Evolutionary conservation across 192 early-diverging fungal genomes (phyloP), one percentile per base, ranked within the genome.

Genomic region (Umbelopsis isabellina): DNA sequence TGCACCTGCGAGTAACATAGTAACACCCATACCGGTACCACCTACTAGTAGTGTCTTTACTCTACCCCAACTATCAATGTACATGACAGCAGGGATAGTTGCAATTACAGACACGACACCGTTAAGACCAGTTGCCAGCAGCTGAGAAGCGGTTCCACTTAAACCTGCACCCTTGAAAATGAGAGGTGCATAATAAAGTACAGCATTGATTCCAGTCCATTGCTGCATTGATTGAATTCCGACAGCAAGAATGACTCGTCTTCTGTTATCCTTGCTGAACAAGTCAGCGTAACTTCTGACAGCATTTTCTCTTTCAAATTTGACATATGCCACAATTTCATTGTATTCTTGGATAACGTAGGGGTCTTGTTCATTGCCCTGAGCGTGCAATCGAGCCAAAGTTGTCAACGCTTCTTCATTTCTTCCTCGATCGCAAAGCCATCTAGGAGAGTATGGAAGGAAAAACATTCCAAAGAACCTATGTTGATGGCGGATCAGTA

Each of bases 361-460:
- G 5, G 84, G 75, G 33, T 85, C 84, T 41, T 73, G 66, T 21
- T 84, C 65, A 16, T 87, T 83, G 7, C 68, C 70, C 18, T 85
- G 80, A 20, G 90, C 80, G 23, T 92, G 88, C 73, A 94, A 75
- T n/a, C 85, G 74, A 7, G 89, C 88, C 15, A 96, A 72, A 2
- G 92, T 90, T 9, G 51, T 16, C 8, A 84, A 84, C 1, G 91
- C 92, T 73, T 96, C 90, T n/a, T 93, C 92, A 7, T 77, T 52
- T 35, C 86, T 83, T 46, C 80, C 87, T 33, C 87, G 67, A 72
- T 87, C 85, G 25, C 92, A 75, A 49, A 96, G 84, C 94, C 94
- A 96, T 69, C 94, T 92, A 8, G 94, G 93, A 6, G 91, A 92
- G 72, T 85, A 91, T 16, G 95, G 95, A 80, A 97, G 87, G 68